Evolutionary conservation across 2,329 filamentous ascomycete genomes (phyloP), one percentile per base, ranked within the genome.

Genomic region (Aspergillus udagawae): DNA sequence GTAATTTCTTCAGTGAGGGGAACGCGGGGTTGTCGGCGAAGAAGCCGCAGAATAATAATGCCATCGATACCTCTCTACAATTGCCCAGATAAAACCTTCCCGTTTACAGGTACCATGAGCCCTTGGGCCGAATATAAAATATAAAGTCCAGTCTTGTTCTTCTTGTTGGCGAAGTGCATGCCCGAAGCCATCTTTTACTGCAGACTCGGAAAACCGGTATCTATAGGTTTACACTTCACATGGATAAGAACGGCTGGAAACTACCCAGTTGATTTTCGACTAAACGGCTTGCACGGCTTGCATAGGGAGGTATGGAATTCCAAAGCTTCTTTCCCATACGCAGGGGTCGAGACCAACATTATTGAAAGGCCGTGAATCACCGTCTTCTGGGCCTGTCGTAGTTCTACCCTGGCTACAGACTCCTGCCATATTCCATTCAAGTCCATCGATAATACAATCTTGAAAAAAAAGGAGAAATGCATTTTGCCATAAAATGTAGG

Each of bases 1-100:
- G 57, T 59, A 59, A 59, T 59, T 45, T 51, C 29, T 51, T 8
- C 29, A 47, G 10, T 27, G 44, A 47, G 44, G 44, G 23, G 44
- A 47, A 27, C 23, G 44, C 23, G 44, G 44, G 44, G 44, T 47
- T 14, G 12, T 25, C 42, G 3, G n/a, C 21, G 42, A 47, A 14
- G 21, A 25, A 14, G 12, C 10, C 21, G 14, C 20, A 23, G 3
- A 47, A 12, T n/a, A n/a, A 3, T 8, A 42, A n/a, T 10, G 28
- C 10, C 28, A 29, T 29, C 28, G 38, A 20, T 42, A 42, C 41
- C n/a, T 10, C n/a, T 14, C 4, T 35, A 5, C 32, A 17, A 17
- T 38, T 38, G 32, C 14, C 14, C 14, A n/a, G 14, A 38, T 17
- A 17, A n/a, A 38, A 38, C 12, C 32, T 17, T 17, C 14, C 32